phyloP scores from a whole-genome alignment of 345 rosid species.

The Salix udensis region DNA sequence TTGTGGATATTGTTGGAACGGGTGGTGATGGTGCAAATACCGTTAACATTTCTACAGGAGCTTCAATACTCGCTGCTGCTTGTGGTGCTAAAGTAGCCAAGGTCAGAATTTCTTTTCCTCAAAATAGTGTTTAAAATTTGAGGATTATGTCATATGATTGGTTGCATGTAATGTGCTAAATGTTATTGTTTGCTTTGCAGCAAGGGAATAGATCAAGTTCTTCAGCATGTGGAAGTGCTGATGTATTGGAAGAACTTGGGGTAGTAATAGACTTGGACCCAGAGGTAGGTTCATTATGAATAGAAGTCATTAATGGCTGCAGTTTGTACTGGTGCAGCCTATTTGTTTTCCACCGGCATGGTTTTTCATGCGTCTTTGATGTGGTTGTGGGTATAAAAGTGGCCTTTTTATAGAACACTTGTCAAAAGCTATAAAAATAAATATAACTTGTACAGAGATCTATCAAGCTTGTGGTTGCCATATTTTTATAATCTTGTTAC shows the following conservation, averaged over 20 bases:
- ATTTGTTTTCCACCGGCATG: not conserved
- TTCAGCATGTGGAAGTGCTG: slow-evolving; percentile 98
- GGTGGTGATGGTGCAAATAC: slow-evolving; percentile 98
- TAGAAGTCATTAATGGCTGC: slow-evolving; percentile 1
- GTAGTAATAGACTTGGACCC: slow-evolving; percentile 72
- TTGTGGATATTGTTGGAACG: slow-evolving; percentile 85
- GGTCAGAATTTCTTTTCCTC: slow-evolving; percentile 31
- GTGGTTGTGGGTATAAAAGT: not conserved
- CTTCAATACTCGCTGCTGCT: slow-evolving; percentile 90
- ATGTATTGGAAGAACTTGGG: slow-evolving; percentile 81
- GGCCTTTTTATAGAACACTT: not conserved
- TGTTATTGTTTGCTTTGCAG: slow-evolving; percentile 34
- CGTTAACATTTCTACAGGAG: slow-evolving; percentile 89
- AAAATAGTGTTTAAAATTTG: not conserved
- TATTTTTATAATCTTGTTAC: not conserved
- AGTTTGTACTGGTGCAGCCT: not conserved
- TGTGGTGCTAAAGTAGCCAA: slow-evolving; percentile 96
- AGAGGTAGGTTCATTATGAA: slow-evolving; percentile 39
- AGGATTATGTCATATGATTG: not conserved
- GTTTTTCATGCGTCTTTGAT: not conserved
- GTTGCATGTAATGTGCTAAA: not conserved
- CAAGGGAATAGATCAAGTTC: slow-evolving; percentile 97
- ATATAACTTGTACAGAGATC: not conserved
- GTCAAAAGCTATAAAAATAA: not conserved
- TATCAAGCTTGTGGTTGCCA: not conserved